A percentile compares a stretch with the other conserved stretches of the same genome.
Evolutionary conservation across 129 eudicot genomes (phyloP).

Genomic region (Erigeron canadensis): DNA sequence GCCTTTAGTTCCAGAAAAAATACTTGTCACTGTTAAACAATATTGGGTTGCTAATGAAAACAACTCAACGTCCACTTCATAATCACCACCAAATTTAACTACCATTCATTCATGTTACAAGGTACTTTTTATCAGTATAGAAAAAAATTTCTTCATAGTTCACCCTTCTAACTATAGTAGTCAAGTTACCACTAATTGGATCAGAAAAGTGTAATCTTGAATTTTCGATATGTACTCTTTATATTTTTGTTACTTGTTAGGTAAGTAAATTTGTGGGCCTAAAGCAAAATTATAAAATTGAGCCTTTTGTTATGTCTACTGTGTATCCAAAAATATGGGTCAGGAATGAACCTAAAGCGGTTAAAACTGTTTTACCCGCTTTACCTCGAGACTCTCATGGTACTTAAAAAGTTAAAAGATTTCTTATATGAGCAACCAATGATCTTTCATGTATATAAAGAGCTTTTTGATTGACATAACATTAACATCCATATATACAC

Average conservation of each 20-base stretch:
- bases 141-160: not conserved
- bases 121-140: not conserved
- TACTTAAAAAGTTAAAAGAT: not conserved
- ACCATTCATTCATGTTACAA: not conserved
- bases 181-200: not conserved
- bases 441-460: slow-evolving; percentile 9
- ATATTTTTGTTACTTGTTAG: not conserved
- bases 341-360: too few species aligned
- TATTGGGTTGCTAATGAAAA: slow-evolving; percentile 17
- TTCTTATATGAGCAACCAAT: too few species aligned
- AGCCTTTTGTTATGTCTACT: not conserved
- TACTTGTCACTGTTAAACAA: slow-evolving; percentile 22
- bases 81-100: not conserved
- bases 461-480: slow-evolving; percentile 24
- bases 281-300: too few species aligned
- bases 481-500: slow-evolving; percentile 23
- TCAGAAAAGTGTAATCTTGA: not conserved
- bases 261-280: too few species aligned
- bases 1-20: slow-evolving; percentile 15
- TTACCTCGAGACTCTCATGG: too few species aligned
- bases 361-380: too few species aligned
- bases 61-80: not conserved
- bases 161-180: not conserved
- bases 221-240: not conserved
- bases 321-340: too few species aligned